Base-by-base conservation (phyloP, 345 rosid species). In the Durio zibethinus region DNA sequence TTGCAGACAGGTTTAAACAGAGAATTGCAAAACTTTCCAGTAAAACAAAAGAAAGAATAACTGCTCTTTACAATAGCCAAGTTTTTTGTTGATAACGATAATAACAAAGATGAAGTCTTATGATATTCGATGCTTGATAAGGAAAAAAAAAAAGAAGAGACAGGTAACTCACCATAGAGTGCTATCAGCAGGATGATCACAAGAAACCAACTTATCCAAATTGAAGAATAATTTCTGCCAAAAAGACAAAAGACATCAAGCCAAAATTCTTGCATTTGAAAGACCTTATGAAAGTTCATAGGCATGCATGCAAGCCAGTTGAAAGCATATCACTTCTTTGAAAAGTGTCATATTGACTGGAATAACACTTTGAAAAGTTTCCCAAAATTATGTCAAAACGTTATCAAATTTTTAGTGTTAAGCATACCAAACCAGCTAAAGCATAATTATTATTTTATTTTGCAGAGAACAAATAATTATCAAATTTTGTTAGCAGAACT, bases 191-290 rank as follows among this genome's bases (percentile, higher is more conserved):
- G 99, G 99, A 78, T 75, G 90, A 79, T 86, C 89, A 76, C 95
- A 93, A n/a, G 90, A 80, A 80, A 96, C 88, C 82, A 88, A 68
- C 73, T 83, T 88, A 86, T 96, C 99, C 95, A 93, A 77, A 85
- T 89, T 90, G 86, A 79, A 87, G 71, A 93, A 80, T 74, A 96
- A 79, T 84, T 87, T 89, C 97, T 96, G 91, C 77, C 83, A 50
- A 62, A 81, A 77, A 23, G 54, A 16, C 77, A 56, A 74, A 47
- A 33, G 29, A 31, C 61, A 57, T 66, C 74, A 78, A 74, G 63
- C 40, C 38, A 48, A 53, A 38, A n/a, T 69, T 33, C 4, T 52
- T 33, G 27, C 20, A 27, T 20, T n/a, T 52, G 43, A 52, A 50
- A 71, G 60, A 71, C 15, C 74, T 25, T 69, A 27, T 11, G 20